Evolutionary conservation across 2,329 filamentous ascomycete species (phyloP).

Genomic region (Xylariaceae sp.): DNA sequence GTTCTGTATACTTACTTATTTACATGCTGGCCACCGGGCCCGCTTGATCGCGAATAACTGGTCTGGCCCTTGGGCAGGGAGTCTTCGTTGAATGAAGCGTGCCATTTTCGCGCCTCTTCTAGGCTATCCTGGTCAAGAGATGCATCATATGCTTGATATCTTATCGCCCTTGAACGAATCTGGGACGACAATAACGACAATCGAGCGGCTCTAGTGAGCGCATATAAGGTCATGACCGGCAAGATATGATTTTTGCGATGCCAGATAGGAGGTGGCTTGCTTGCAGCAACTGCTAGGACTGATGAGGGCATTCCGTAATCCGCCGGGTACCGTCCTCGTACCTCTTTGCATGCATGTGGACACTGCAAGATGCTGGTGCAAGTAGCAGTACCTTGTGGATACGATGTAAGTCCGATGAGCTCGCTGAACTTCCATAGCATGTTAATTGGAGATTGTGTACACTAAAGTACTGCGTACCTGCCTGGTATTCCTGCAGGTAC

Average conservation of each 20-base stretch:
- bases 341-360: too few relatives aligned
- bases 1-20: conserved; percentile 56
- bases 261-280: background rate
- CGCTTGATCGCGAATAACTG: conserved; percentile 53
- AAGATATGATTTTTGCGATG: background rate
- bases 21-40: conserved; percentile 57
- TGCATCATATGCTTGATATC: conserved; percentile 44
- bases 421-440: background rate
- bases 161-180: conserved; percentile 16
- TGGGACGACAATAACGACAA: background rate
- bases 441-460: background rate
- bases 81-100: conserved; percentile 38
- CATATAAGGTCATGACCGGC: conserved; percentile 10
- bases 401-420: background rate
- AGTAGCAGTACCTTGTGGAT: background rate
- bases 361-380: too few relatives aligned
- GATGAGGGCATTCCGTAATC: too few relatives aligned
- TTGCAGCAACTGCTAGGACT: too few relatives aligned
- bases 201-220: background rate
- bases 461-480: too few relatives aligned
- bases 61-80: conserved; percentile 48
- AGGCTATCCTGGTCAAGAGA: conserved; percentile 47
- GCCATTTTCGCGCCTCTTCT: conserved; percentile 49
- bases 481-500: too few relatives aligned
- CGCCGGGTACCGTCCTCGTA: too few relatives aligned